Percentiles rank a stretch among this genome's conserved stretches.
phyloP scores from a whole-genome alignment of 2,329 filamentous ascomycete genomes.

The Thelonectria olida region DNA sequence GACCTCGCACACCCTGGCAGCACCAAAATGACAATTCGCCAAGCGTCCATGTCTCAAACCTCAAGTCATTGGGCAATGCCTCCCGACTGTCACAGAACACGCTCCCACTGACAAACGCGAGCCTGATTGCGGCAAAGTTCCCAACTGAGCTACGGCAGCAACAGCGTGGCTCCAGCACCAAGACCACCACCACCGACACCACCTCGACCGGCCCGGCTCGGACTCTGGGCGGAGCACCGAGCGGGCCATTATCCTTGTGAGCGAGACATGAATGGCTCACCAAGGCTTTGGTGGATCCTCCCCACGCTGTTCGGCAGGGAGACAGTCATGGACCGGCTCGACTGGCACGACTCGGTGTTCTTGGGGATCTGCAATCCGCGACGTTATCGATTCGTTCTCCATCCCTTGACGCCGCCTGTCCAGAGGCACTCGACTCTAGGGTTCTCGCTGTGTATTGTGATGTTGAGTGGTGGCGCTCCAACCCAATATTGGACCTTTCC shows the following conservation, averaged over 20 bases:
- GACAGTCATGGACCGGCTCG: conserved; percentile 18
- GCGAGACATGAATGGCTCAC: conserved; percentile 18
- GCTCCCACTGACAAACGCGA: conserved; percentile 18
- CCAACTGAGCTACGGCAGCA: conserved; percentile 20
- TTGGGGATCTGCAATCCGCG: conserved; percentile 25
- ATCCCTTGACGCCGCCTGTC: conserved; percentile 18
- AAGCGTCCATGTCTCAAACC: conserved; percentile 18
- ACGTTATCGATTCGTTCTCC: conserved; percentile 23
- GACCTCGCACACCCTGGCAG: conserved; percentile 10
- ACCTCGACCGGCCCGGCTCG: conserved; percentile 40
- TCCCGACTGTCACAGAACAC: conserved; percentile 18
- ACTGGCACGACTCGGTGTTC: conserved; percentile 25
- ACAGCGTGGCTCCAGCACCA: conserved; percentile 29
- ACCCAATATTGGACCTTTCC: no score
- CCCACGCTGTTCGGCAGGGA: conserved; percentile 23
- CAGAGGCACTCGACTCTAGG: background rate
- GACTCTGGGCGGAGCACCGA: conserved; percentile 39
- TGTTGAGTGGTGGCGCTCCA: no score
- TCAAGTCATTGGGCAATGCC: conserved; percentile 25
- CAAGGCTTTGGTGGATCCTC: conserved; percentile 19
- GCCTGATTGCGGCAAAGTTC: conserved; percentile 28
- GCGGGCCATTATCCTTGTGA: conserved; percentile 25
- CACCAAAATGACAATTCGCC: background rate
- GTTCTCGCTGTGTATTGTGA: no score
- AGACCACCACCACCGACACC: conserved; percentile 25